Base-by-base conservation (phyloP, 257 asterid genomes). In the Solanum appendiculatum region DNA sequence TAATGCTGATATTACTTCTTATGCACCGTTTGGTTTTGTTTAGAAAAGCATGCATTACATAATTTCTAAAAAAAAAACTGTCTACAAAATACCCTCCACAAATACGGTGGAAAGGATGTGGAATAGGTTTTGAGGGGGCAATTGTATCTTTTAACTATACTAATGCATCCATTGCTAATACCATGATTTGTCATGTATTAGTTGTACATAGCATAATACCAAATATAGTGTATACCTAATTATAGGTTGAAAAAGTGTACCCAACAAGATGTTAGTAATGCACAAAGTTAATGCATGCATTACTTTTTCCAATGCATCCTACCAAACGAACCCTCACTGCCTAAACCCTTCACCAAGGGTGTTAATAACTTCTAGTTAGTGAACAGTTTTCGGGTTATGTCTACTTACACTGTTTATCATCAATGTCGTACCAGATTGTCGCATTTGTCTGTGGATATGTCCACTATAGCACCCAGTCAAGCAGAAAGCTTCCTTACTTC, bases 361-460 rank as follows among this genome's bases (percentile, higher is more conserved):
- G 31, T 81, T 16, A 31, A 29, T 27, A 48, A 29, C 68, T 29
- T 48, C 27, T 29, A 37, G 51, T 13, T 73, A n/a, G n/a, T n/a
- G n/a, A n/a, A n/a, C 31, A 9, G 18, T 81, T 81, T 10, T 48
- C 7, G 37, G 42, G 44, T 51, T 81, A 81, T 20, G 64, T 54
- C 39, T 86, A 86, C 89, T 88, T 44, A 68, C 86, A 37, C 83
- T 84, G 80, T 85, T 82, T 86, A 18, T 48, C 29, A 48, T 81
- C 9, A 9, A 51, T 77, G 85, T 69, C 20, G 33, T 48, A 77
- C 48, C 93, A 96, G 99, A 97, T 89, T 33, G 99, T 95, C 73
- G 98, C 99, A 83, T 96, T 97, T 51, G 40, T 94, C 78, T 96
- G 99, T 88, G 99, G 99, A 39, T 96, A 91, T 70, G 80, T 92